These are phyloP conservation scores for Aspergillus nomiae DNA, from an alignment of 2,329 filamentous ascomycete species.

Conservation along the genomic window DNA sequence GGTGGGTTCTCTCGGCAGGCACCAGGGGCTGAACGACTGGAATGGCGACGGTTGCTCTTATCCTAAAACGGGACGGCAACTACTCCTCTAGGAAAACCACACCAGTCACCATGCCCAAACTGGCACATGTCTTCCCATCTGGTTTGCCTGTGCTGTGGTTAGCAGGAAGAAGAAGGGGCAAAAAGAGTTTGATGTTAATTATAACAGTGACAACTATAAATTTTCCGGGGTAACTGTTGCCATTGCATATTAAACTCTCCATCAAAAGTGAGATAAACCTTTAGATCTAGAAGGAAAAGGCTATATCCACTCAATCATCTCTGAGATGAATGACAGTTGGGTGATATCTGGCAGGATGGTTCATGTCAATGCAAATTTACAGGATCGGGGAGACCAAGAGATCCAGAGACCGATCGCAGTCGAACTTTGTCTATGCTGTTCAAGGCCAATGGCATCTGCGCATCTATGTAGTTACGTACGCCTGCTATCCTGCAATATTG, in stretches of 20 bases:
- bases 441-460: not conserved
- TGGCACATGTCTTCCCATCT: slow-evolving; percentile 1
- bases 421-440: not conserved
- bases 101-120: not conserved
- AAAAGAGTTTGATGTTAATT: not conserved
- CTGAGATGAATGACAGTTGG: not conserved
- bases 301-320: not conserved
- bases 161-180: not conserved
- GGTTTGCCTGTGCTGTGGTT: not conserved
- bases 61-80: slow-evolving; percentile 2
- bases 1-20: slow-evolving; percentile 5
- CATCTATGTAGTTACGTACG: not conserved
- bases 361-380: not conserved
- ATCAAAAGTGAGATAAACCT: not conserved
- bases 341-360: not conserved
- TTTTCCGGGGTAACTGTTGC: not conserved
- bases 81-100: not conserved
- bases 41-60: not conserved
- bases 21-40: not conserved
- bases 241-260: not conserved
- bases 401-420: not conserved
- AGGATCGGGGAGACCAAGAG: not conserved
- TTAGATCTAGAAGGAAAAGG: not conserved
- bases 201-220: not conserved
- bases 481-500: not conserved